Conservation (phyloP, 2,329 filamentous ascomycete genomes). For the Trichophyton equinum region DNA sequence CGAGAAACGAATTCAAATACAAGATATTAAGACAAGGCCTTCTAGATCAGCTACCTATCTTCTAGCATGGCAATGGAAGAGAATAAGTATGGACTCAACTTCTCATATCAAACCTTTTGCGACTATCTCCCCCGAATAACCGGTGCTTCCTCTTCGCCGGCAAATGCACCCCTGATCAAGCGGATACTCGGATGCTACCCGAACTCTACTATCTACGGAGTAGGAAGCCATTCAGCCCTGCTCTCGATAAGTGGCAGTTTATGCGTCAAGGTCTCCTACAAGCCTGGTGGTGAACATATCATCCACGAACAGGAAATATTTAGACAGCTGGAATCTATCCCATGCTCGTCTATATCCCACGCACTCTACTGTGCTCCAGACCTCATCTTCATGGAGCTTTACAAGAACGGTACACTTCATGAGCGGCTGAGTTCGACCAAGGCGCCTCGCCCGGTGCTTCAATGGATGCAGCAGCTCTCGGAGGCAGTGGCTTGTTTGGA, state of each 20-base stretch:
- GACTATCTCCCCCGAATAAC: not conserved
- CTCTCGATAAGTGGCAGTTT: not conserved
- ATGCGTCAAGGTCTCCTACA: not conserved
- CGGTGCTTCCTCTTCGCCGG: not conserved
- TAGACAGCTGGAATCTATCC: not conserved
- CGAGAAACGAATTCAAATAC: too few species aligned
- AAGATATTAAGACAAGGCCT: too few species aligned
- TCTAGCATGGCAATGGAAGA: not conserved
- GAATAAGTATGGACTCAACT: not conserved
- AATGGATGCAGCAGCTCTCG: constrained; percentile 7
- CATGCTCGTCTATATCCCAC: not conserved
- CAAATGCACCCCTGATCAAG: not conserved
- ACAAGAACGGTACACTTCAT: not conserved
- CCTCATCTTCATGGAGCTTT: not conserved
- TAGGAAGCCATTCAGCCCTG: not conserved
- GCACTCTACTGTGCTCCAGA: not conserved
- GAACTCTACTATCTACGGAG: not conserved
- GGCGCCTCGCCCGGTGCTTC: not conserved
- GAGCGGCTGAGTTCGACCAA: not conserved
- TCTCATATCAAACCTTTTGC: not conserved
- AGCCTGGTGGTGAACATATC: not conserved
- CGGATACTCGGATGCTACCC: not conserved
- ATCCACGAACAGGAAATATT: not conserved
- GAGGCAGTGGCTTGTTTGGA: constrained; percentile 14
- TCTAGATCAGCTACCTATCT: too few species aligned